A percentile compares a stretch with the other conserved stretches of the same genome.
Conservation (phyloP, 805 yeast species). For the Kuraishia borneana region DNA sequence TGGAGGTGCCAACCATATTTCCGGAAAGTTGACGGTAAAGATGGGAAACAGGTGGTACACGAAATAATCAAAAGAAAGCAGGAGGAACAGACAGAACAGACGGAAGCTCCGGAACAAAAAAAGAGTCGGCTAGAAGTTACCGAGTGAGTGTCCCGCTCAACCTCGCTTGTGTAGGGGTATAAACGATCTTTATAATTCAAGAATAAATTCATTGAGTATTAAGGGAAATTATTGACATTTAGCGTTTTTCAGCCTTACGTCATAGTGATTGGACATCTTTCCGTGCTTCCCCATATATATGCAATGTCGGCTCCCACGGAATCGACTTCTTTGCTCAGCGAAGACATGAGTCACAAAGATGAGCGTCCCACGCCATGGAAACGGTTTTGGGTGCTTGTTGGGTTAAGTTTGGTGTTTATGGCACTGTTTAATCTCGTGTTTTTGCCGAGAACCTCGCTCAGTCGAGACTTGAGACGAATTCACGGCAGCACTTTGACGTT, state of each 20-base stretch:
- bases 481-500: conserved; percentile 57
- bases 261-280: no score
- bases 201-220: no score
- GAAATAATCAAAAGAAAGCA: conserved; percentile 7
- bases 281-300: no score
- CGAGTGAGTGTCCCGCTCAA: no score
- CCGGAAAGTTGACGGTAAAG: conserved; percentile 76
- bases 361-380: not conserved
- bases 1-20: conserved; percentile 97
- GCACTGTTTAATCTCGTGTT: conserved; percentile 56
- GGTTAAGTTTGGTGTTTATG: conserved; percentile 39
- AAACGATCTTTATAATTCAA: no score
- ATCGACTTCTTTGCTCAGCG: not conserved
- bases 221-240: no score
- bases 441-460: conserved; percentile 74
- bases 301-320: conserved; percentile 2
- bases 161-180: no score
- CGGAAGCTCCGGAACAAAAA: not conserved
- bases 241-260: no score
- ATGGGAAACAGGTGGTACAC: conserved; percentile 28
- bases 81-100: not conserved
- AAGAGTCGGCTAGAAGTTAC: not conserved
- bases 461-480: conserved; percentile 68
- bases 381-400: conserved; percentile 32
- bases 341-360: not conserved